Evolutionary conservation across 1,284 basidiomycete species (phyloP).

Genomic region (Sanghuangporus sanghuang): DNA sequence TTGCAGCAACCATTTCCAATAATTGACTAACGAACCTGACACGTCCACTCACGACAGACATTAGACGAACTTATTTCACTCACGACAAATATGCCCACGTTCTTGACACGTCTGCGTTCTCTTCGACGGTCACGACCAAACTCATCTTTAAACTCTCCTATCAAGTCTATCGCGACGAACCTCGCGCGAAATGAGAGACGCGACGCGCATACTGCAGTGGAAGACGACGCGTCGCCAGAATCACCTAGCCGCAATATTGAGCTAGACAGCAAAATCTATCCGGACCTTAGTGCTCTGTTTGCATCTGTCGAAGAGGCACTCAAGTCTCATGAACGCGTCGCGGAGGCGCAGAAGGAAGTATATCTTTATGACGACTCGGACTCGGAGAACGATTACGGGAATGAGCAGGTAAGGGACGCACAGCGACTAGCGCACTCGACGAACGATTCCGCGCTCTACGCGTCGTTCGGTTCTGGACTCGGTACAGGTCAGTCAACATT

Average conservation of each 20-base stretch:
- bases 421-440: not conserved
- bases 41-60: not conserved
- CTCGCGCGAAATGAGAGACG: not conserved
- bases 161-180: not conserved
- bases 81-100: conserved; percentile 11
- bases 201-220: not conserved
- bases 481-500: conserved; percentile 10
- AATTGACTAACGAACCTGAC: not conserved
- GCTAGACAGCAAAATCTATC: conserved; percentile 9
- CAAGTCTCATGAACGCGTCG: not conserved
- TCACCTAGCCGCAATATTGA: not conserved
- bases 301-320: conserved; percentile 7
- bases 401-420: not conserved
- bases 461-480: not conserved
- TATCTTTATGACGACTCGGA: not conserved
- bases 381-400: not conserved
- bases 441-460: not conserved
- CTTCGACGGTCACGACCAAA: not conserved
- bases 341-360: not conserved
- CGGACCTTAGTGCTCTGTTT: conserved; percentile 9
- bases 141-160: not conserved
- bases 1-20: not conserved
- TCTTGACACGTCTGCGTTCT: conserved; percentile 13
- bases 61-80: not conserved
- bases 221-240: not conserved